These are phyloP conservation scores for Ilyonectria destructans DNA, from an alignment of 2,329 filamentous ascomycete genomes.

Conservation along the genomic window DNA sequence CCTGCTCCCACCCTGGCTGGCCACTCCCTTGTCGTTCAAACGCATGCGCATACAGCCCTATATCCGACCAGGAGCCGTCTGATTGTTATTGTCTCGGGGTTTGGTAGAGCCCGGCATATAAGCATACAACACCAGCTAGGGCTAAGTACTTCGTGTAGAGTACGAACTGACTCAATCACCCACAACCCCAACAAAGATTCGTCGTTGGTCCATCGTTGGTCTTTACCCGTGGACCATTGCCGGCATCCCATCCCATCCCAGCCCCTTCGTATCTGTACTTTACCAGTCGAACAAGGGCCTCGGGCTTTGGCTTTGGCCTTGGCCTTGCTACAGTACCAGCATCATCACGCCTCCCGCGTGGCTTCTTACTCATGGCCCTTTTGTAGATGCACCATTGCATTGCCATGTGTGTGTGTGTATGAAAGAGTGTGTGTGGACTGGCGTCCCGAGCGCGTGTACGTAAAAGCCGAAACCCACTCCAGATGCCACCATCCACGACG, in stretches of 20 bases:
- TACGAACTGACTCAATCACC: too few relatives aligned
- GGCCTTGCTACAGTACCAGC: neutral
- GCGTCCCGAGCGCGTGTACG: neutral
- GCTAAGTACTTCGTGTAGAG: too few relatives aligned
- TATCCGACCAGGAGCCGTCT: too few relatives aligned
- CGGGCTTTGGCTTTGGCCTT: neutral
- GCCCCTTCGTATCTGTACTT: neutral
- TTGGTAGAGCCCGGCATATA: too few relatives aligned
- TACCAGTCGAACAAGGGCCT: neutral
- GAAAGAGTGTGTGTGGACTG: neutral
- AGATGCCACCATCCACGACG: neutral
- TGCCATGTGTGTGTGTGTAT: neutral
- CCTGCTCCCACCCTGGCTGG: too few relatives aligned
- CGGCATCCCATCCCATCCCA: neutral
- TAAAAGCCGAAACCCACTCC: neutral
- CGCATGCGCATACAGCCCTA: too few relatives aligned
- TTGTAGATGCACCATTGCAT: neutral
- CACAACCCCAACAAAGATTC: too few relatives aligned
- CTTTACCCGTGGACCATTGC: too few relatives aligned
- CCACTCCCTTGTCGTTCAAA: too few relatives aligned
- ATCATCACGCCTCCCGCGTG: neutral
- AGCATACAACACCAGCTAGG: too few relatives aligned
- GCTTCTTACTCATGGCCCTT: constrained; percentile 1
- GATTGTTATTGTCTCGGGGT: too few relatives aligned
- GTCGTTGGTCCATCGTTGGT: too few relatives aligned